Conservation (phyloP, 2,329 filamentous ascomycete genomes). For the Colletotrichum sp. region DNA sequence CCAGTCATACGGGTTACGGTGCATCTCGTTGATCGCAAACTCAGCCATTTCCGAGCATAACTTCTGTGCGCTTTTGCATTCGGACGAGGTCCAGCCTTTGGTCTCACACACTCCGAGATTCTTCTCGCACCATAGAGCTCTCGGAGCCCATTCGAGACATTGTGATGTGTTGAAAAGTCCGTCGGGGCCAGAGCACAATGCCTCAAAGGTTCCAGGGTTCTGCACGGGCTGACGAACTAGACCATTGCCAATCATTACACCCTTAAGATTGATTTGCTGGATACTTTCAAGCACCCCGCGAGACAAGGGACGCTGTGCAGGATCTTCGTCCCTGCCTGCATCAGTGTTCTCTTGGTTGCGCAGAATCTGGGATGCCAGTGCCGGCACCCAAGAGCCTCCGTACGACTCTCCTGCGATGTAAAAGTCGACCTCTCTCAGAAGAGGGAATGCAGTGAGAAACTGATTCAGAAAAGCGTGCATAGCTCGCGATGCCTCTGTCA, state of each 20-base stretch:
- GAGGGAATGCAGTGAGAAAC: background rate
- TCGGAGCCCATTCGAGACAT: background rate
- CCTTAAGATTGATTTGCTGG: background rate
- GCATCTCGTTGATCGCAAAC: background rate
- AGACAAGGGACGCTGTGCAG: background rate
- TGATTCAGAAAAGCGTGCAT: background rate
- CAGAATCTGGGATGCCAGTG: background rate
- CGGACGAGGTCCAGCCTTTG: background rate
- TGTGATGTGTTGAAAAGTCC: background rate
- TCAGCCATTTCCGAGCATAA: background rate
- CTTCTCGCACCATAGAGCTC: background rate
- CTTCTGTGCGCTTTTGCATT: background rate
- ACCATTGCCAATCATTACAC: background rate
- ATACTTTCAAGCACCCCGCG: fast-evolving
- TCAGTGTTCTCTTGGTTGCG: background rate
- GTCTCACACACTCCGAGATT: background rate
- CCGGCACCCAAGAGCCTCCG: background rate
- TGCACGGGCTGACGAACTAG: background rate
- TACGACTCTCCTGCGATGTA: background rate
- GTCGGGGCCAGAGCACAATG: background rate
- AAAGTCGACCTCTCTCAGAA: background rate
- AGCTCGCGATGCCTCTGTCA: background rate
- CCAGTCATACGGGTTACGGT: background rate
- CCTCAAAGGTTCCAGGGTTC: background rate
- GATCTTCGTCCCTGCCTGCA: background rate